phyloP scores from a whole-genome alignment of 2,329 filamentous ascomycete genomes.

The Fusarium sp. region DNA sequence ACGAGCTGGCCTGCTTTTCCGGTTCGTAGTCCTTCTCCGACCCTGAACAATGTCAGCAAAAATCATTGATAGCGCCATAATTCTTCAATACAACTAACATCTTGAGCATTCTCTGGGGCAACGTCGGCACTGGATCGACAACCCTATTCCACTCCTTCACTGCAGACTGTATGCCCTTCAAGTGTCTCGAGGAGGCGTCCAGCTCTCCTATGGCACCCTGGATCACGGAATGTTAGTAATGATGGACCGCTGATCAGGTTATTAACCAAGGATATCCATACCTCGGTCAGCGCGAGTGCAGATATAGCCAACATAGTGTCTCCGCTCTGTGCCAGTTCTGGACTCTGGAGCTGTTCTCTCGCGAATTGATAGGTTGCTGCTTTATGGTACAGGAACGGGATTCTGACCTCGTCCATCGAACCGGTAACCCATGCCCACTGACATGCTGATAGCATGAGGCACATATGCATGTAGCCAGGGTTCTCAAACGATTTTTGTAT shows the following conservation, averaged over 20 bases:
- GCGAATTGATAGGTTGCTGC: slow-evolving; percentile 60
- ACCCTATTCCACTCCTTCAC: slow-evolving; percentile 39
- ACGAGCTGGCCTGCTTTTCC: slow-evolving; percentile 55
- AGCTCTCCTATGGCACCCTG: slow-evolving; percentile 58
- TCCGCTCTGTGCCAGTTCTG: slow-evolving; percentile 54
- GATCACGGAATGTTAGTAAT: slow-evolving; percentile 19
- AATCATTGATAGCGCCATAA: background rate
- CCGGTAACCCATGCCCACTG: slow-evolving; percentile 61
- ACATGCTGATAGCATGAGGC: slow-evolving; percentile 58
- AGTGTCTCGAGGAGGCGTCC: slow-evolving; percentile 57
- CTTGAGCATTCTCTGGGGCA: slow-evolving; percentile 58
- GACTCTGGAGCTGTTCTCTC: slow-evolving; percentile 55
- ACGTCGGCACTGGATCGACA: slow-evolving; percentile 37
- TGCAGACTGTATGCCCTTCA: slow-evolving; percentile 53
- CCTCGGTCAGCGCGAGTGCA: slow-evolving; percentile 58
- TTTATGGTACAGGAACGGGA: slow-evolving; percentile 61
- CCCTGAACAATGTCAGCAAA: slow-evolving; percentile 49
- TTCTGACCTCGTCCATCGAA: slow-evolving; percentile 57
- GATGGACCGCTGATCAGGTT: background rate
- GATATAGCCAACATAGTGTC: slow-evolving; percentile 59
- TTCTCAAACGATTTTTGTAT: slow-evolving; percentile 58
- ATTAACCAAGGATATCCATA: slow-evolving; percentile 36
- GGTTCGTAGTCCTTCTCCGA: slow-evolving; percentile 55
- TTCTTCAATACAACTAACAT: slow-evolving; percentile 20
- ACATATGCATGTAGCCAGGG: slow-evolving; percentile 59